These are phyloP conservation scores for Tylopilus sp. DNA, from an alignment of 1,284 basidiomycete genomes.

Conservation along the genomic window DNA sequence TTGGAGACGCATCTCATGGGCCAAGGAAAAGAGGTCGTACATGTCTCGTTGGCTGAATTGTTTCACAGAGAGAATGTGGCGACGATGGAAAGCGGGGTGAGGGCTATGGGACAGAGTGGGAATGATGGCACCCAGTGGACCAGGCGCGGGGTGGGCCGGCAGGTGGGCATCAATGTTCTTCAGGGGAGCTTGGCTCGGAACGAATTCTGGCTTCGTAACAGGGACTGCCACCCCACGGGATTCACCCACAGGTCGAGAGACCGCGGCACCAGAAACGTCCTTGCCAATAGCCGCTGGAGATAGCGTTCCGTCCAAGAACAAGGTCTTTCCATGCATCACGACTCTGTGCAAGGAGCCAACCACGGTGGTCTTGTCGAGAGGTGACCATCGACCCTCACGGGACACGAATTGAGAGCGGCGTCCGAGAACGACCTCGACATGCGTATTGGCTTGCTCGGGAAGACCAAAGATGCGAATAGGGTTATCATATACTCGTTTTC, in stretches of 20 bases:
- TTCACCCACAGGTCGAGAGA: conserved; percentile 45
- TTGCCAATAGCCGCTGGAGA: conserved; percentile 64
- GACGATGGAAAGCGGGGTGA: conserved; percentile 76
- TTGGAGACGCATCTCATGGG: conserved; percentile 94
- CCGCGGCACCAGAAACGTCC: conserved; percentile 76
- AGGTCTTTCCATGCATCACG: conserved; percentile 87
- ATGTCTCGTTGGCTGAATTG: conserved; percentile 91
- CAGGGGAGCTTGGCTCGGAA: conserved; percentile 29
- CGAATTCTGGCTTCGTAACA: conserved; percentile 28
- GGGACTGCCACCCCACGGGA: conserved; percentile 19
- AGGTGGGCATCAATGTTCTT: conserved; percentile 24
- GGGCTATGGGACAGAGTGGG: conserved; percentile 46
- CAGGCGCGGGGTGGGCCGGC: conserved; percentile 14
- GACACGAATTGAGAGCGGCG: conserved; percentile 64
- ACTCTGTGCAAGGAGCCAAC: conserved; percentile 88
- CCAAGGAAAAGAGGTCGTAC: conserved; percentile 92
- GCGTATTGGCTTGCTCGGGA: conserved; percentile 82
- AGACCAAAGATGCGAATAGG: conserved; percentile 91
- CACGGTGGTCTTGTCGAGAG: conserved; percentile 66
- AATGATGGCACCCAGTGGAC: conserved; percentile 32
- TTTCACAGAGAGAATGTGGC: conserved; percentile 93
- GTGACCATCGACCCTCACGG: conserved; percentile 74
- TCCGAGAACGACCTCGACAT: conserved; percentile 91
- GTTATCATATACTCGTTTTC: conserved; percentile 83
- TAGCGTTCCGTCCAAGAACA: conserved; percentile 87